phyloP scores from a whole-genome alignment of 768 basidiomycete genomes.

The Tylopilus felleus region DNA sequence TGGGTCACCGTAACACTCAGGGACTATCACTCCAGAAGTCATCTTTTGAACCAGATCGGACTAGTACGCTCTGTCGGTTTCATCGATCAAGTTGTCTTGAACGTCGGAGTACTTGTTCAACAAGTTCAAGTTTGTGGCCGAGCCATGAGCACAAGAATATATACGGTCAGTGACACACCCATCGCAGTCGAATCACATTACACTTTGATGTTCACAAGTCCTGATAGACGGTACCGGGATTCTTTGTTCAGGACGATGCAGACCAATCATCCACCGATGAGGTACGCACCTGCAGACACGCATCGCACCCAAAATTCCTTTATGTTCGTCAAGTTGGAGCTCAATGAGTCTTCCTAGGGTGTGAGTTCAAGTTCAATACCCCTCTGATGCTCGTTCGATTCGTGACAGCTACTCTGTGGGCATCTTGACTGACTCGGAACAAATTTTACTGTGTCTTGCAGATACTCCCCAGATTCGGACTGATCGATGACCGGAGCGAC shows the following conservation, averaged over 20 bases:
- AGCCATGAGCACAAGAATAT: background rate
- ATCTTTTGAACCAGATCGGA: too few relatives aligned
- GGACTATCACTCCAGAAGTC: too few relatives aligned
- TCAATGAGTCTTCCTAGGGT: constrained; percentile 4
- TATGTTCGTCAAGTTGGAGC: background rate
- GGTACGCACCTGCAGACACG: constrained; percentile 3
- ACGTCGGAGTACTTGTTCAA: too few relatives aligned
- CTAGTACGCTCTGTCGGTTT: too few relatives aligned
- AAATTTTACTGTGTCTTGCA: background rate
- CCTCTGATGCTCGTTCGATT: background rate
- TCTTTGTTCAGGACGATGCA: constrained; percentile 22
- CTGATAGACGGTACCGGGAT: constrained; percentile 16
- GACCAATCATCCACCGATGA: background rate
- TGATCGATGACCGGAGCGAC: constrained; percentile 42
- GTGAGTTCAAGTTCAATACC: constrained; percentile 10
- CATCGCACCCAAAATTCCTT: background rate
- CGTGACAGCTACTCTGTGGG: background rate
- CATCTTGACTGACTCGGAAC: background rate
- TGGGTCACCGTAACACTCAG: too few relatives aligned
- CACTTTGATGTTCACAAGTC: background rate
- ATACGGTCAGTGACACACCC: constrained; percentile 10
- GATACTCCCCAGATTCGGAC: constrained; percentile 22
- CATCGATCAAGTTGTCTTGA: too few relatives aligned
- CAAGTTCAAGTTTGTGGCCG: too few relatives aligned
- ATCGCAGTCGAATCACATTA: background rate